Conservation (phyloP, 257 asterid genomes). For the Verbascum thapsus region DNA sequence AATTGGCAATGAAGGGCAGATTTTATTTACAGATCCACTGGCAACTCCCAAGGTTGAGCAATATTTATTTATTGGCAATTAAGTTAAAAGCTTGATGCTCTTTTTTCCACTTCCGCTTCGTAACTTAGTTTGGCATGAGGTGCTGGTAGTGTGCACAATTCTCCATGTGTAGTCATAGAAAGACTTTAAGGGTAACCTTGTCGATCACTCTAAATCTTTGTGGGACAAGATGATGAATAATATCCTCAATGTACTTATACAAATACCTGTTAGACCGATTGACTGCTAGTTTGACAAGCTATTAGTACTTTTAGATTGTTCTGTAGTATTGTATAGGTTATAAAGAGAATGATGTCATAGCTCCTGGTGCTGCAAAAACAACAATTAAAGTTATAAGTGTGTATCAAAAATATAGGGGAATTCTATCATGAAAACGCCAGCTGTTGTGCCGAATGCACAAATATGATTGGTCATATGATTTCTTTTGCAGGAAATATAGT, state of each 20-base stretch:
- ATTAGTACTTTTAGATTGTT: background rate
- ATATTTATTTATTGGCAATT: conserved; percentile 20
- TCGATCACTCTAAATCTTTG: conserved; percentile 4
- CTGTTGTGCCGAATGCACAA: too few relatives aligned
- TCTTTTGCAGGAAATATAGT: background rate
- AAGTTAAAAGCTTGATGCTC: conserved; percentile 13
- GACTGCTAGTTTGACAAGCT: conserved; percentile 15
- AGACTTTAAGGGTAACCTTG: background rate
- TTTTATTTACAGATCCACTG: conserved; percentile 92
- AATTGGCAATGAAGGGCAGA: conserved; percentile 94
- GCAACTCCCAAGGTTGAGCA: conserved; percentile 80
- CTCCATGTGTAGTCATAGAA: background rate
- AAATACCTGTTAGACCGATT: background rate
- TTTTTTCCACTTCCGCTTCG: conserved; percentile 10
- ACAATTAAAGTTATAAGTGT: conserved; percentile 21
- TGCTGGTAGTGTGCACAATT: conserved; percentile 14
- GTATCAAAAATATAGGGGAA: conserved; percentile 7
- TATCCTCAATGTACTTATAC: conserved; percentile 5
- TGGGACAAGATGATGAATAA: conserved; percentile 14
- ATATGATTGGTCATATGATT: background rate
- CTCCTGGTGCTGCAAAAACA: too few relatives aligned
- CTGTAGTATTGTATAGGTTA: conserved; percentile 15
- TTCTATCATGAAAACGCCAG: background rate
- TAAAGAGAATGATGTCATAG: background rate
- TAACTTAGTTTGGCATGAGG: background rate